Evolutionary conservation across 2,329 filamentous ascomycete species (phyloP).

Genomic region (Colletotrichum brevisporum): DNA sequence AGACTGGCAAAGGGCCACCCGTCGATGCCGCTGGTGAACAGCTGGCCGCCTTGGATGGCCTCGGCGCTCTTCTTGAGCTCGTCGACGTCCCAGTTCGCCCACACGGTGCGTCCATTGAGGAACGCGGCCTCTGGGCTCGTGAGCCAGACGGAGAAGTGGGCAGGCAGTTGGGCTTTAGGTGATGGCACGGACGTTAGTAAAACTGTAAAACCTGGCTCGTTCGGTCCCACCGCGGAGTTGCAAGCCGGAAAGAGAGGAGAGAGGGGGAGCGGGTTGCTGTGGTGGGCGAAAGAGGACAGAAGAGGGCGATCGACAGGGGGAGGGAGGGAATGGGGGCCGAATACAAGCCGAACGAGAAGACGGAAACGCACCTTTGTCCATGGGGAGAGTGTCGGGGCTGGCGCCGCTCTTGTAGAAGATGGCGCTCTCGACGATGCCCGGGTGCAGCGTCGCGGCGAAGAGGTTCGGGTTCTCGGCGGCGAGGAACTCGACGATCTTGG

Average conservation of each 20-base stretch:
- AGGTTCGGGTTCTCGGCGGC: conserved; percentile 45
- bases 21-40: conserved; percentile 33
- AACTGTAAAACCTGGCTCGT: conserved; percentile 1
- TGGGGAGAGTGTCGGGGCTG: conserved; percentile 42
- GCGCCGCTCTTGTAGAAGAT: conserved; percentile 44
- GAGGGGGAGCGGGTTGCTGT: not conserved
- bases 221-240: conserved; percentile 14
- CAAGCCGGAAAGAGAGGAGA: conserved; percentile 6
- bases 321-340: not conserved
- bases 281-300: not conserved
- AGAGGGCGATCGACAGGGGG: not conserved
- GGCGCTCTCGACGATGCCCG: conserved; percentile 45
- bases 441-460: conserved; percentile 44
- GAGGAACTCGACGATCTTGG: conserved; percentile 52
- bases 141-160: conserved; percentile 60
- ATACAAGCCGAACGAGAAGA: not conserved
- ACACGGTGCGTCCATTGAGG: conserved; percentile 61
- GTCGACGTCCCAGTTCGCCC: conserved; percentile 66
- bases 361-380: conserved; percentile 41
- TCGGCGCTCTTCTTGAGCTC: conserved; percentile 55
- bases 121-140: conserved; percentile 61
- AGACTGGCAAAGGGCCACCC: conserved; percentile 29
- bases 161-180: conserved; percentile 52
- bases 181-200: conserved; percentile 20
- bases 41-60: conserved; percentile 20